Evolutionary conservation across 2,329 filamentous ascomycete genomes (phyloP), one percentile per base, ranked within the genome.

Genomic region (Apiospora arundinis): DNA sequence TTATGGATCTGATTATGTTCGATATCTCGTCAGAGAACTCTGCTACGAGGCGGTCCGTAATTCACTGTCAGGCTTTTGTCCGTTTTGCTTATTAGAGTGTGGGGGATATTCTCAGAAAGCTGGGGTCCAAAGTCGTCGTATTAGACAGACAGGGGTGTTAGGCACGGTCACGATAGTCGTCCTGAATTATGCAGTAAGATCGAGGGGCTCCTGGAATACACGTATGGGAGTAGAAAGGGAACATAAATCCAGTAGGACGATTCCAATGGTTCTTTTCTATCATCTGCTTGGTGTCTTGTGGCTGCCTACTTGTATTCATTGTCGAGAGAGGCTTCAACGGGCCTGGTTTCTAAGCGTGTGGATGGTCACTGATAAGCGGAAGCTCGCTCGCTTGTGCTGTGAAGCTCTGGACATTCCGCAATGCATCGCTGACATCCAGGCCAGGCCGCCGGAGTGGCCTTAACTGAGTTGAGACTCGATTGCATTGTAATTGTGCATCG

Each of bases 81-180:
- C 66, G 56, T 63, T 63, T 40, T 45, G 42, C 56, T 40, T 63
- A 63, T n/a, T n/a, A 63, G 52, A 37, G 18, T 40, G 32, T 63
- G 56, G 56, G 56, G 32, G 42, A 46, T 48, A 23, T 25, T n/a
- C 42, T n/a, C 42, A 23, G 25, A 69, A 42, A 65, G 14, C 32
- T 40, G 37, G 68, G 65, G 46, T 21, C 37, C 42, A 60, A 42
- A 40, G 49, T 23, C 32, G 28, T 68, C 25, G 63, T 68, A 23
- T 68, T 37, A 49, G 63, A 46, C 49, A 45, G 63, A 45, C 63
- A 32, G 45, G 69, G 70, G 70, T 25, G 25, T 9, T 14, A 49
- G 52, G 23, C 45, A 69, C 37, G 32, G 52, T 44, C 45, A 71
- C 66, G 65, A 63, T 67, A 68, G 32, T 32, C 25, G 69, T 70